These are phyloP conservation scores for Cordyceps sp. DNA, from an alignment of 2,329 filamentous ascomycete genomes.

Conservation along the genomic window DNA sequence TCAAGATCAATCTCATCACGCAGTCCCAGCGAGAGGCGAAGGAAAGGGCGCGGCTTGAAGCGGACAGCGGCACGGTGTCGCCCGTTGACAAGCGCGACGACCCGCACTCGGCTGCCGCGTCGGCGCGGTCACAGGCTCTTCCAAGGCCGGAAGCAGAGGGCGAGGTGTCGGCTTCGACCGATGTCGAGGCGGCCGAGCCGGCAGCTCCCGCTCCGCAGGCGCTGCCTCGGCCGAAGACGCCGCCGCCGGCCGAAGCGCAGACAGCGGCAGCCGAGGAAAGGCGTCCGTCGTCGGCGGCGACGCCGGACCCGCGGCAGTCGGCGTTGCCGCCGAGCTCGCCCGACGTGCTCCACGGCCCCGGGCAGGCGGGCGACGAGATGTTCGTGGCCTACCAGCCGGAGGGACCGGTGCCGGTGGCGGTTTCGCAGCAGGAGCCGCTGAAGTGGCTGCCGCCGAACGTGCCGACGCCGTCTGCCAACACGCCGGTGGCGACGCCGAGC, in stretches of 20 bases:
- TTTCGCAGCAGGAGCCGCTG: conserved; percentile 22
- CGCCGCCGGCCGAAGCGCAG: not conserved
- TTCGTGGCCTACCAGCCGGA: conserved; percentile 40
- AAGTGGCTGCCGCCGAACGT: conserved; percentile 35
- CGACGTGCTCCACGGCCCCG: conserved; percentile 8
- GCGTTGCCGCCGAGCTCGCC: conserved; percentile 9
- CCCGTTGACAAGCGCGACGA: not conserved
- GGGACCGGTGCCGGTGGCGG: conserved; percentile 25
- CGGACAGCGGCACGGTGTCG: conserved; percentile 5
- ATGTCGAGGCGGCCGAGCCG: too few species aligned
- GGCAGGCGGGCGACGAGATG: conserved; percentile 12
- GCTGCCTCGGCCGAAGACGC: not conserved
- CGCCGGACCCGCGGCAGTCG: conserved; percentile 8
- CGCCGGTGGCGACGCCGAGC: conserved; percentile 16
- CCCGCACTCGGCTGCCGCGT: too few species aligned
- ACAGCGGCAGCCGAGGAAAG: conserved; percentile 2
- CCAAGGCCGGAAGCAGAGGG: too few species aligned
- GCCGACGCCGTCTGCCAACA: conserved; percentile 16
- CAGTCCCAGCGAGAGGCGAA: conserved; percentile 40
- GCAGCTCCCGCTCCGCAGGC: not conserved
- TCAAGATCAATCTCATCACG: conserved; percentile 44
- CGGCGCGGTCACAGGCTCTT: too few species aligned
- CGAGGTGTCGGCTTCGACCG: too few species aligned
- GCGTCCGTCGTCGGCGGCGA: conserved; percentile 6
- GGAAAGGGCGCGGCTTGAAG: conserved; percentile 15